Percentiles rank a stretch among this genome's conserved stretches.
Conservation (phyloP, 2,329 filamentous ascomycete genomes). For the Intubia oerlemansii region DNA sequence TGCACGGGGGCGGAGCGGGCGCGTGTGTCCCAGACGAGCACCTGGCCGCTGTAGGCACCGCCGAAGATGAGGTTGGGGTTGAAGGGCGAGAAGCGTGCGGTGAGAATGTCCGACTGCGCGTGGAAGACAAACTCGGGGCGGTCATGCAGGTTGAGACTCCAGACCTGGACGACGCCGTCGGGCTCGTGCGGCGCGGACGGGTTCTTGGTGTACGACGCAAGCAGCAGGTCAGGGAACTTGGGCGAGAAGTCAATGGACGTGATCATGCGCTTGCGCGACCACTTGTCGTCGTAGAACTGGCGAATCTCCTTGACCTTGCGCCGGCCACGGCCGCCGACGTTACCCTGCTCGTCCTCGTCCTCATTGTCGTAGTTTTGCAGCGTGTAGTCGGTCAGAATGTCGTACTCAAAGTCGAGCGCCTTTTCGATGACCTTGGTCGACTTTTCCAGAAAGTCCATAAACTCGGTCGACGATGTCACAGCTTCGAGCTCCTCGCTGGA, state of each 20-base stretch:
- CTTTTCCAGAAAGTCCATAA: conserved; percentile 83
- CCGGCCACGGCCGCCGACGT: conserved; percentile 47
- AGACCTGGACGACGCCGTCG: conserved; percentile 83
- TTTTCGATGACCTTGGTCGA: conserved; percentile 95
- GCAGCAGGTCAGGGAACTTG: conserved; percentile 80
- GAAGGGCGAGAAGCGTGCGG: conserved; percentile 95
- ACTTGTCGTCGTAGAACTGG: conserved; percentile 86
- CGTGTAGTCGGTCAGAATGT: conserved; percentile 87
- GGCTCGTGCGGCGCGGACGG: conserved; percentile 85
- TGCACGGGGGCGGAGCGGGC: conserved; percentile 77
- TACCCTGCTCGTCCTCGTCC: conserved; percentile 67
- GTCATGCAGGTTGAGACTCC: conserved; percentile 90
- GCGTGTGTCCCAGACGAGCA: conserved; percentile 90
- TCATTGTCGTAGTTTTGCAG: conserved; percentile 54
- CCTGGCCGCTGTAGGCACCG: conserved; percentile 89
- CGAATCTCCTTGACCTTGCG: conserved; percentile 67
- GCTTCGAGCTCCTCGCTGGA: conserved; percentile 73
- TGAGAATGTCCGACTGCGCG: conserved; percentile 83
- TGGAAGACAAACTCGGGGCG: conserved; percentile 94
- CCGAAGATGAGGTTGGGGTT: conserved; percentile 92
- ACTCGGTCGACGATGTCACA: conserved; percentile 80
- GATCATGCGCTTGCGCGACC: conserved; percentile 96
- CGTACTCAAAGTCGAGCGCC: conserved; percentile 86
- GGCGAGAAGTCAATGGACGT: conserved; percentile 89
- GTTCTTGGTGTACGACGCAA: conserved; percentile 95